Evolutionary conservation across 2,329 filamentous ascomycete genomes (phyloP).

Genomic region (Paradendryphiella salina): DNA sequence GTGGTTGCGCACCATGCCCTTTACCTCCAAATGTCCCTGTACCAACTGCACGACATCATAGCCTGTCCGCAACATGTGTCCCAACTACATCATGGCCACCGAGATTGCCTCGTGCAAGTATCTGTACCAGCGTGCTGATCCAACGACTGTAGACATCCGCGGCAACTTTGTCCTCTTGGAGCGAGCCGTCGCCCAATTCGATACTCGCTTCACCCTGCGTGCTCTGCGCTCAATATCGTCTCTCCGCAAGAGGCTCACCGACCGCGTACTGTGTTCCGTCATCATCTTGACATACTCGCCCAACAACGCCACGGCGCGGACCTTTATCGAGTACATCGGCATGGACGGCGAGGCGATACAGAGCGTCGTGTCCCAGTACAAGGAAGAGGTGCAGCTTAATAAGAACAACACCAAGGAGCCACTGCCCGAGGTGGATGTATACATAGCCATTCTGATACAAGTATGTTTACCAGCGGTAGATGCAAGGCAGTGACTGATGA

Average conservation of each 20-base stretch:
- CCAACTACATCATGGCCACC: conserved; percentile 37
- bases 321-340: conserved; percentile 70
- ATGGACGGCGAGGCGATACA: conserved; percentile 67
- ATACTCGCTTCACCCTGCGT: conserved; percentile 90
- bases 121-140: conserved; percentile 39
- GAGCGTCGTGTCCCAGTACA: conserved; percentile 53
- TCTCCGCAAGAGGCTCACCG: conserved; percentile 85
- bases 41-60: conserved; percentile 24
- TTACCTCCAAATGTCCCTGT: conserved; percentile 31
- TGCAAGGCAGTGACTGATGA: conserved; percentile 17
- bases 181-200: conserved; percentile 88
- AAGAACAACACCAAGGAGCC: conserved; percentile 70
- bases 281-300: conserved; percentile 78
- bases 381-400: conserved; percentile 68
- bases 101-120: conserved; percentile 35
- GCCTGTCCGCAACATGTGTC: conserved; percentile 35
- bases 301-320: conserved; percentile 68
- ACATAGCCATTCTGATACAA: conserved; percentile 74
- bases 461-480: conserved; percentile 23
- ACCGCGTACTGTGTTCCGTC: conserved; percentile 77
- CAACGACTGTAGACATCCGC: conserved; percentile 74
- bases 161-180: conserved; percentile 90
- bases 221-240: conserved; percentile 94
- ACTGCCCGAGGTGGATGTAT: conserved; percentile 85
- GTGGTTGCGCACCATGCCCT: conserved; percentile 21